phyloP scores from a whole-genome alignment of 2,329 filamentous ascomycete species.

The Pseudogymnoascus sp. region DNA sequence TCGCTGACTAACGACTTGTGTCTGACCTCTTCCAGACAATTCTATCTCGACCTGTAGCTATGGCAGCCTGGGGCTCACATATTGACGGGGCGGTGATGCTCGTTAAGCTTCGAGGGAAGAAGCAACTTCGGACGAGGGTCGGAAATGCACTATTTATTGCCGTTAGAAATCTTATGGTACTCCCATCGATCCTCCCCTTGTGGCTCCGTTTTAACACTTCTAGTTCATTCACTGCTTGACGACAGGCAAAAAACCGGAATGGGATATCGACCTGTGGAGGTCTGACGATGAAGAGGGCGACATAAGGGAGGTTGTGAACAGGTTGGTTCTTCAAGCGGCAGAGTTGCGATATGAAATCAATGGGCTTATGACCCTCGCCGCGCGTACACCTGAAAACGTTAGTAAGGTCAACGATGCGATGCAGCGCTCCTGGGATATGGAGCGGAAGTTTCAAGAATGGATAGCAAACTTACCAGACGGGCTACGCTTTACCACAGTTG shows the following conservation, averaged over 20 bases:
- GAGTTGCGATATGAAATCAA: conserved; percentile 50
- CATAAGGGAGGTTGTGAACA: conserved; percentile 34
- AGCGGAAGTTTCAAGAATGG: conserved; percentile 46
- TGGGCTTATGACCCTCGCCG: conserved; percentile 38
- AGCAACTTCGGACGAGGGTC: conserved; percentile 44
- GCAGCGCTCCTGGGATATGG: conserved; percentile 42
- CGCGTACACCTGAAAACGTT: conserved; percentile 41
- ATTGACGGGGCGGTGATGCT: conserved; percentile 56
- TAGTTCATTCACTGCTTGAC: conserved; percentile 51
- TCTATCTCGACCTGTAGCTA: conserved; percentile 44
- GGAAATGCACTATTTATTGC: conserved; percentile 50
- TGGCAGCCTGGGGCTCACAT: conserved; percentile 54
- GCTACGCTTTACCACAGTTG: conserved; percentile 45
- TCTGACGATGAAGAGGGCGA: conserved; percentile 40
- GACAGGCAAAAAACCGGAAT: conserved; percentile 42
- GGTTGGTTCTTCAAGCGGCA: conserved; percentile 44
- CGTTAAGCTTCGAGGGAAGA: conserved; percentile 48
- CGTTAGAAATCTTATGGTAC: conserved; percentile 53
- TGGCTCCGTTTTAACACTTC: conserved; percentile 29
- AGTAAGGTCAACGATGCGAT: conserved; percentile 45
- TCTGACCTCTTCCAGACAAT: conserved; percentile 31
- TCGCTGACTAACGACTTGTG: neutral
- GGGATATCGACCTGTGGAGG: conserved; percentile 54
- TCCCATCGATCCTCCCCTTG: conserved; percentile 14
- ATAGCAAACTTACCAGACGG: conserved; percentile 40